Evolutionary conservation across 2,329 filamentous ascomycete genomes (phyloP), one percentile per base, ranked within the genome.

Genomic region (Neospermospora avenae): DNA sequence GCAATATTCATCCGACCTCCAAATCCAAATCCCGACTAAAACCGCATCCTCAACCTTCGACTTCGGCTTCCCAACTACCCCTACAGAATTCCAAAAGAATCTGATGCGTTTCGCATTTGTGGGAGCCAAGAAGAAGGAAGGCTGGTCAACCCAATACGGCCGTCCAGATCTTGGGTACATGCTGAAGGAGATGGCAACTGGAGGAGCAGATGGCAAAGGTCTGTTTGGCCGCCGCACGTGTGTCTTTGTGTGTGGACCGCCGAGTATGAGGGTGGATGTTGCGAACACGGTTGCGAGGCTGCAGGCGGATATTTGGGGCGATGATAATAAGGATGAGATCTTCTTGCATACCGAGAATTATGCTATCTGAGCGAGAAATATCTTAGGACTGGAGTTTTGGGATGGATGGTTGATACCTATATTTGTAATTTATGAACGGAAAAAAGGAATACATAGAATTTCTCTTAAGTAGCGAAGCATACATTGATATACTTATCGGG

Each of bases 341-440:
- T 97, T 93, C 74, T 75, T 97, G 73, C 93, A 97, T 77, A 90
- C 93, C 3, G 93, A 98, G 80, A 97, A 97, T 74, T 97, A 96
- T 77, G 90, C 92, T 55, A 80, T 96, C 63, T 96, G 75, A 65
- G 34, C 44, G 41, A 18, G 8, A 42, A 11, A 11, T 10, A 20
- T 37, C 14, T 51, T 35, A 22, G 45, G 24, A 24, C 35, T 10
- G 48, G 48, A 35, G 18, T 51, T 51, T 35, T 18, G 18, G 31
- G 4, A 42, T 42, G 39, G 39, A 3, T 11, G 18, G 39, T 42
- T 42, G 18, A 51, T 51, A 51, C 48, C 31, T 51, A 35, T 51
- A 35, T 51, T 34, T 51, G 48, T 51, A 37, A 51, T 37, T 37
- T 51, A 34, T 51, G 48, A 51, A 35, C 7, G 4, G 39, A 5